Evolutionary conservation across 2,329 filamentous ascomycete species (phyloP), one percentile per base, ranked within the genome.

Genomic region (Didymella sp.): DNA sequence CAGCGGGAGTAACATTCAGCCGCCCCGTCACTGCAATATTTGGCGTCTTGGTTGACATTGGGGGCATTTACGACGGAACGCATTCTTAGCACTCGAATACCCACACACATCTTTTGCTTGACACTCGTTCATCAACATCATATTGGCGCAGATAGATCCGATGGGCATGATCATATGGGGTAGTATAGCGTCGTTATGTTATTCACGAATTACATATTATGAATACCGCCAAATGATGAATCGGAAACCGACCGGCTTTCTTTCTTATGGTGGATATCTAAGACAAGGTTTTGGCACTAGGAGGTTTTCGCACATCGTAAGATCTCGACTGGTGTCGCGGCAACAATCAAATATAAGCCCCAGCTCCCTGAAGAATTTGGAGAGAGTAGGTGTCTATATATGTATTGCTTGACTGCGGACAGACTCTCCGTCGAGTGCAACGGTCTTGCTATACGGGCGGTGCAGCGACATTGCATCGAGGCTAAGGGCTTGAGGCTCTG

Each of bases 11-110:
- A 8, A 8, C 30, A 13, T n/a, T 19, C 17, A 21, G 2, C 19
- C 25, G 9, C 35, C 12, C 13, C 35, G 8, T 28, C 25, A 25
- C 40, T 51, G 47, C 13, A 47, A 37, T 19, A 27, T 28, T 37
- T 49, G 55, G 49, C 49, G 49, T 52, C 19, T 40, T 11, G 24
- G 25, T 49, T 41, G 38, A 17, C 24, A 43, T 25, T n/a, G n/a
- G 27, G 7, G 8, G 11, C 19, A 37, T 38, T 37, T 13, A 31
- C 30, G 48, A 51, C 8, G n/a, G 24, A 30, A 44, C n/a, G 37
- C 22, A 19, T 47, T 31, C 28, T 35, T 46, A 30, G 22, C 42
- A 46, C 35, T 11, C 43, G 25, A 15, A 24, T 21, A 31, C 17
- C 11, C 27, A n/a, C 33, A 27, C 28, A 19, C n/a, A 41, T 38